These are phyloP conservation scores for Ceratobasidium theobromae DNA, from an alignment of 1,284 basidiomycete genomes.

Conservation along the genomic window DNA sequence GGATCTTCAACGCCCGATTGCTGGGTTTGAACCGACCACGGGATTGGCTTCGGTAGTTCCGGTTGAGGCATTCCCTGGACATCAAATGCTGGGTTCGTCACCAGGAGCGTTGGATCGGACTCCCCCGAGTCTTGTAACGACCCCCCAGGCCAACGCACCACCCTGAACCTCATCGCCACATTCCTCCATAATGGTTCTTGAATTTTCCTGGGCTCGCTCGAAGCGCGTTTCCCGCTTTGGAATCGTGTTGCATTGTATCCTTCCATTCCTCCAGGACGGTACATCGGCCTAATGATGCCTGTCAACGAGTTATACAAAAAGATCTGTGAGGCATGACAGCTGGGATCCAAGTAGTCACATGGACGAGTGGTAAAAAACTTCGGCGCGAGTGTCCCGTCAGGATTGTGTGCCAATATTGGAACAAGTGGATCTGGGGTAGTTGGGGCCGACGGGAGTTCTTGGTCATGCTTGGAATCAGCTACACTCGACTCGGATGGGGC, in stretches of 20 bases:
- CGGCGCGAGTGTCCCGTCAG: conserved; percentile 15
- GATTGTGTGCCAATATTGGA: neutral
- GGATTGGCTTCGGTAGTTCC: too few relatives aligned
- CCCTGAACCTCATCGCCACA: neutral
- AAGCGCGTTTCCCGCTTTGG: too few relatives aligned
- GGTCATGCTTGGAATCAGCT: too few relatives aligned
- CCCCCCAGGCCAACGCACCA: neutral
- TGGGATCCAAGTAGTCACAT: conserved; percentile 17
- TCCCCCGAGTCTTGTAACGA: too few relatives aligned
- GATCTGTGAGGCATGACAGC: conserved; percentile 15
- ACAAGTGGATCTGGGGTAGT: neutral
- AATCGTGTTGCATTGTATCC: neutral
- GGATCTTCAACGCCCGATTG: too few relatives aligned
- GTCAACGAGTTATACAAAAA: conserved; percentile 8
- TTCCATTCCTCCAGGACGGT: conserved; percentile 8
- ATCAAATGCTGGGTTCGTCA: too few relatives aligned
- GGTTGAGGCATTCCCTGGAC: too few relatives aligned
- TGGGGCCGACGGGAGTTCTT: too few relatives aligned
- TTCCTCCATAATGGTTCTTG: neutral
- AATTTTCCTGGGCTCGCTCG: too few relatives aligned
- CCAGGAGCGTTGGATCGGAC: too few relatives aligned
- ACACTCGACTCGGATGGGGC: too few relatives aligned
- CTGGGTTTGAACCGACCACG: too few relatives aligned
- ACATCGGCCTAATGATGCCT: conserved; percentile 7
- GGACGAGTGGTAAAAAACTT: conserved; percentile 3